Conservation (phyloP, 1,284 basidiomycete genomes). For the Pseudozyma pruni region DNA sequence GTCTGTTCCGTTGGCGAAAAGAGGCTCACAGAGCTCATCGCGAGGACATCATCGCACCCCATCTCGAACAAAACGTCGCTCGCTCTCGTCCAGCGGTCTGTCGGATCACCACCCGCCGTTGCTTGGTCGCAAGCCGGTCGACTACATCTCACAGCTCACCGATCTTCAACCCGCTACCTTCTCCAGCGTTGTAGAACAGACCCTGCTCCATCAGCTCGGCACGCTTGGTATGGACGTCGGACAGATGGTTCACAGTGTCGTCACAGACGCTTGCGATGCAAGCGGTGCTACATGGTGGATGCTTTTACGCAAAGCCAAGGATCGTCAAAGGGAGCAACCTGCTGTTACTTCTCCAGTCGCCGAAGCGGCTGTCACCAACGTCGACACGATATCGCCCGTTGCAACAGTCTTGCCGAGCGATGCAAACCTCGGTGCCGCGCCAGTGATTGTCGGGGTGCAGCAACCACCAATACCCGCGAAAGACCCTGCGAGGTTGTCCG, state of each 20-base stretch:
- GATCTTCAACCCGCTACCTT: constrained; percentile 82
- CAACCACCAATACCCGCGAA: constrained; percentile 39
- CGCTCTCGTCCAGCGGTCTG: constrained; percentile 72
- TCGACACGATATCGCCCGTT: neutral
- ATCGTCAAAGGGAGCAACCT: constrained; percentile 54
- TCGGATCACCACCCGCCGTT: constrained; percentile 57
- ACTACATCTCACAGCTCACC: constrained; percentile 78
- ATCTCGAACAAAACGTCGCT: constrained; percentile 90
- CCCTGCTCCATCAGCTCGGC: constrained; percentile 80
- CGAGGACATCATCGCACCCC: constrained; percentile 79
- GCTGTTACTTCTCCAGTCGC: neutral
- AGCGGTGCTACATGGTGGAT: constrained; percentile 97
- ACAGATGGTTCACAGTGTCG: constrained; percentile 91
- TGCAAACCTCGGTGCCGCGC: neutral
- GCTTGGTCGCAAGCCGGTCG: constrained; percentile 62
- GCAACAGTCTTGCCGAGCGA: neutral
- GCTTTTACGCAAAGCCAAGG: constrained; percentile 81
- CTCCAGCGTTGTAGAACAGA: constrained; percentile 80
- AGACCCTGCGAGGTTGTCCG: constrained; percentile 31
- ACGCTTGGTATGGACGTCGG: constrained; percentile 88
- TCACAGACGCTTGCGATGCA: constrained; percentile 90
- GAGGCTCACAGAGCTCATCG: constrained; percentile 47
- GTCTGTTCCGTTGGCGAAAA: constrained; percentile 41
- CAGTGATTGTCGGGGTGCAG: neutral
- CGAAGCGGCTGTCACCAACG: neutral